Evolutionary conservation across 352 stramenopile genomes (phyloP).

Genomic region (Phytopythium ostracodes): DNA sequence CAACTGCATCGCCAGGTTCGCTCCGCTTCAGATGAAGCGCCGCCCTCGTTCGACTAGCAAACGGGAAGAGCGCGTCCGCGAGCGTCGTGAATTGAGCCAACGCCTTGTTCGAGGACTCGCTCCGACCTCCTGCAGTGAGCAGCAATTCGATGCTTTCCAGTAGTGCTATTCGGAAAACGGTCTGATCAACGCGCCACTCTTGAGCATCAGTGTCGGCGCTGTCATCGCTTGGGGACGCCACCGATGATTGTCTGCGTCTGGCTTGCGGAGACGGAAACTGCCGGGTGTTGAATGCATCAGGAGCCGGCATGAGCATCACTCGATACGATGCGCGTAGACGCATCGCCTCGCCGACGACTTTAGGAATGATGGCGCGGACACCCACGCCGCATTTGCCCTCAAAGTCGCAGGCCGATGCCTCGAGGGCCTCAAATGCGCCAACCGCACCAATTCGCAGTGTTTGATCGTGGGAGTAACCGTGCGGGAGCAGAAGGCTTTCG

Average conservation of each 20-base stretch:
- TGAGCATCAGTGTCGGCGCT: not conserved
- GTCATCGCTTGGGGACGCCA: not conserved
- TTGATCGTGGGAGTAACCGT: slow-evolving; percentile 24
- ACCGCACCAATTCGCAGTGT: slow-evolving; percentile 11
- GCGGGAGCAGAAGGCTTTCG: slow-evolving; percentile 21
- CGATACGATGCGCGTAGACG: slow-evolving; percentile 9
- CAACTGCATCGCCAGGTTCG: slow-evolving; percentile 32
- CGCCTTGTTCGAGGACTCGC: not conserved
- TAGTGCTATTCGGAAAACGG: not conserved
- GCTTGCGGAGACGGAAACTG: not conserved
- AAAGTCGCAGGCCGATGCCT: slow-evolving; percentile 1
- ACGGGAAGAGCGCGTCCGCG: slow-evolving; percentile 20
- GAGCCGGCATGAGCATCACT: not conserved
- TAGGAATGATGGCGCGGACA: slow-evolving; percentile 19
- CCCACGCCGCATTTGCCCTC: slow-evolving; percentile 10
- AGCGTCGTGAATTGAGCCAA: slow-evolving; percentile 9
- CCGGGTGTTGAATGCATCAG: not conserved
- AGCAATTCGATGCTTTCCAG: slow-evolving; percentile 8
- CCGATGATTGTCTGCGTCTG: not conserved
- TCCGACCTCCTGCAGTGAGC: not conserved
- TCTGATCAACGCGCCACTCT: not conserved
- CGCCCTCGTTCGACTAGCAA: slow-evolving; percentile 11
- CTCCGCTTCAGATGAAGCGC: slow-evolving; percentile 20
- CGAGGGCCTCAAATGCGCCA: slow-evolving; percentile 22
- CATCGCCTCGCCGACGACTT: slow-evolving; percentile 19